A percentile compares a stretch with the other conserved stretches of the same genome.
These are phyloP conservation scores for Silene conica DNA, from an alignment of 148 eudicot species.

Conservation along the genomic window DNA sequence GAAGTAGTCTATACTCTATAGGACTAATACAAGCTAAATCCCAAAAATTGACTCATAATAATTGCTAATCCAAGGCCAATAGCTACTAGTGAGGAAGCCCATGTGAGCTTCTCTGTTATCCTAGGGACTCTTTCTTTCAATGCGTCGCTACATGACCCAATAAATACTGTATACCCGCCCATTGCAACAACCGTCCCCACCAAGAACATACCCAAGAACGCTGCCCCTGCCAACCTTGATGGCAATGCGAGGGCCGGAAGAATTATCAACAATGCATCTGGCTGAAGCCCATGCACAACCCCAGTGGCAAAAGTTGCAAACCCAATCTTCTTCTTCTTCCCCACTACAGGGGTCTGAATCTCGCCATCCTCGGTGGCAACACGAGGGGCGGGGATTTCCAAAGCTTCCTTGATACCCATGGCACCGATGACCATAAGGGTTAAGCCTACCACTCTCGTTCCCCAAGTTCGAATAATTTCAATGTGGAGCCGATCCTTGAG, in stretches of 20 bases:
- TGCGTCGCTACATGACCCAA: slow-evolving; percentile 92
- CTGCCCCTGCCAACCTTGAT: slow-evolving; percentile 87
- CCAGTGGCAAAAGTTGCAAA: slow-evolving; percentile 96
- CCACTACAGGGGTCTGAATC: slow-evolving; percentile 44
- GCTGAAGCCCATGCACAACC: slow-evolving; percentile 87
- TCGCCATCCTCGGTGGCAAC: slow-evolving; percentile 77
- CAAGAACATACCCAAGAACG: slow-evolving; percentile 85
- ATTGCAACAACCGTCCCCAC: slow-evolving; percentile 83
- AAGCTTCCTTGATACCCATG: slow-evolving; percentile 90
- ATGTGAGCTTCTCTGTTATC: slow-evolving; percentile 91
- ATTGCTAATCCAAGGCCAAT: slow-evolving; percentile 82
- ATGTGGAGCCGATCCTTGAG: slow-evolving; percentile 92
- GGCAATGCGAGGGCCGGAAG: slow-evolving; percentile 91
- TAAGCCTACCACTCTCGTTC: slow-evolving; percentile 80
- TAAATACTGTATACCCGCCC: slow-evolving; percentile 91
- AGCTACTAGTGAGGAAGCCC: slow-evolving; percentile 90
- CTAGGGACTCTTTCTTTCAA: slow-evolving; percentile 82
- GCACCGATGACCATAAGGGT: slow-evolving; percentile 87
- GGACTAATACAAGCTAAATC: slow-evolving; percentile 70
- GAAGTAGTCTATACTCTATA: no score
- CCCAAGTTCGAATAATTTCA: slow-evolving; percentile 82
- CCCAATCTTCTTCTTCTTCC: slow-evolving; percentile 78
- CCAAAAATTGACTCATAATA: slow-evolving; percentile 74
- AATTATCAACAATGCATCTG: slow-evolving; percentile 91
- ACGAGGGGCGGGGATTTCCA: slow-evolving; percentile 54